These are phyloP conservation scores for Globisporangium nunn DNA, from an alignment of 352 stramenopile species.

Conservation along the genomic window DNA sequence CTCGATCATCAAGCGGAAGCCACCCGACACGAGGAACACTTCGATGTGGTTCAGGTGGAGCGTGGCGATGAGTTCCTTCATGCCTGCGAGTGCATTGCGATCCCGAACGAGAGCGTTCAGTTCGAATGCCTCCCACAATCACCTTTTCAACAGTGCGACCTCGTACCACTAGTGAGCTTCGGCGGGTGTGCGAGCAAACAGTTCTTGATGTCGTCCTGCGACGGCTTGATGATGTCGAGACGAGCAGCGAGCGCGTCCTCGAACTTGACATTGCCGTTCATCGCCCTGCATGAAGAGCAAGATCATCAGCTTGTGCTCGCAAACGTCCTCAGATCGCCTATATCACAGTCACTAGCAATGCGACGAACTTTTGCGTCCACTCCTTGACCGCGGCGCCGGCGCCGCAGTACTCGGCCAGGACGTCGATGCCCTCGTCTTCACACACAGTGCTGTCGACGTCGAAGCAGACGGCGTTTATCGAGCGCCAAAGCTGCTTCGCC, in stretches of 20 bases:
- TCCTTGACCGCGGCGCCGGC: slow-evolving; percentile 91
- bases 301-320: too few relatives aligned
- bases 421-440: slow-evolving; percentile 97
- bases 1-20: slow-evolving; percentile 98
- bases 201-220: slow-evolving; percentile 74
- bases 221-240: slow-evolving; percentile 95
- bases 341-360: too few relatives aligned
- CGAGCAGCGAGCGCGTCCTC: slow-evolving; percentile 95
- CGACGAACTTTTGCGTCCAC: slow-evolving; percentile 87
- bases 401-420: slow-evolving; percentile 94
- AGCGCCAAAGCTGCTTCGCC: slow-evolving; percentile 55
- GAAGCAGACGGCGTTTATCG: slow-evolving; percentile 72
- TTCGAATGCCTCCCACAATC: not conserved
- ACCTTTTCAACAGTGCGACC: too few relatives aligned
- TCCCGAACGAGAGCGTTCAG: not conserved
- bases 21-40: slow-evolving; percentile 98
- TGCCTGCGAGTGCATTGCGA: slow-evolving; percentile 18
- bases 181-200: slow-evolving; percentile 91
- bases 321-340: too few relatives aligned
- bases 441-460: slow-evolving; percentile 98
- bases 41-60: slow-evolving; percentile 88
- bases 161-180: slow-evolving; percentile 50
- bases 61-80: slow-evolving; percentile 86
- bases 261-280: slow-evolving; percentile 97
- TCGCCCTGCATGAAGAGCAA: slow-evolving; percentile 75